Conservation (phyloP, 2,329 filamentous ascomycete genomes). For the Dryadomyces sulphureus region DNA sequence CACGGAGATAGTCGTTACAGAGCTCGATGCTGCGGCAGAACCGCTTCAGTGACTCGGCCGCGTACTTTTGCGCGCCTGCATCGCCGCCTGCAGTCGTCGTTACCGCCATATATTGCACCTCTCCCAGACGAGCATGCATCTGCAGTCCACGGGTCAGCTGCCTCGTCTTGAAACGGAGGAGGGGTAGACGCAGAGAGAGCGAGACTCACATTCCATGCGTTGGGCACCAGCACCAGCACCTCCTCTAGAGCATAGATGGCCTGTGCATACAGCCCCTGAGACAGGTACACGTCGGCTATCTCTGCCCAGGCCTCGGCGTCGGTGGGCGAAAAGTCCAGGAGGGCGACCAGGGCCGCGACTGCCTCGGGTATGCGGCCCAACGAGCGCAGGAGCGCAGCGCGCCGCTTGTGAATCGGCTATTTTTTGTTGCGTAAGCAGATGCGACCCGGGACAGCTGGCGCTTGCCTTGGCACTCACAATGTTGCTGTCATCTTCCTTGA, state of each 20-base stretch:
- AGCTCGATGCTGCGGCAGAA: slow-evolving; percentile 88
- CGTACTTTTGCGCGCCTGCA: slow-evolving; percentile 30
- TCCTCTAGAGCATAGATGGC: slow-evolving; percentile 84
- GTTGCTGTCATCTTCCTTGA: slow-evolving; percentile 63
- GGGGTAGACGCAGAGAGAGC: background rate
- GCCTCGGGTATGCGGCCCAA: slow-evolving; percentile 59
- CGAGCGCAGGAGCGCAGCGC: slow-evolving; percentile 63
- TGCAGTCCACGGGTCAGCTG: slow-evolving; percentile 20
- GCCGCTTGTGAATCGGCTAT: slow-evolving; percentile 72
- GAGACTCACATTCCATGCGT: slow-evolving; percentile 78
- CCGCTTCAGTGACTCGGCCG: slow-evolving; percentile 63
- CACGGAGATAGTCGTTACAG: slow-evolving; percentile 82
- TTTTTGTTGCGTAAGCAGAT: slow-evolving; percentile 17
- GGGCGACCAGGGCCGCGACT: slow-evolving; percentile 53
- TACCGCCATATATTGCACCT: slow-evolving; percentile 60
- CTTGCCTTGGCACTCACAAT: slow-evolving; percentile 52
- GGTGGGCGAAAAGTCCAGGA: slow-evolving; percentile 73
- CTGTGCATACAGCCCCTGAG: slow-evolving; percentile 65
- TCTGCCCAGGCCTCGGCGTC: slow-evolving; percentile 93
- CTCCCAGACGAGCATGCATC: slow-evolving; percentile 78
- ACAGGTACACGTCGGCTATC: slow-evolving; percentile 72
- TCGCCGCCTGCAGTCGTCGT: slow-evolving; percentile 20
- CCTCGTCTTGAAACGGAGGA: background rate
- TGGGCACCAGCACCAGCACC: slow-evolving; percentile 70
- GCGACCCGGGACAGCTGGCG: no score